Conservation (phyloP, 148 eudicot species). For the Agrostemma githago region DNA sequence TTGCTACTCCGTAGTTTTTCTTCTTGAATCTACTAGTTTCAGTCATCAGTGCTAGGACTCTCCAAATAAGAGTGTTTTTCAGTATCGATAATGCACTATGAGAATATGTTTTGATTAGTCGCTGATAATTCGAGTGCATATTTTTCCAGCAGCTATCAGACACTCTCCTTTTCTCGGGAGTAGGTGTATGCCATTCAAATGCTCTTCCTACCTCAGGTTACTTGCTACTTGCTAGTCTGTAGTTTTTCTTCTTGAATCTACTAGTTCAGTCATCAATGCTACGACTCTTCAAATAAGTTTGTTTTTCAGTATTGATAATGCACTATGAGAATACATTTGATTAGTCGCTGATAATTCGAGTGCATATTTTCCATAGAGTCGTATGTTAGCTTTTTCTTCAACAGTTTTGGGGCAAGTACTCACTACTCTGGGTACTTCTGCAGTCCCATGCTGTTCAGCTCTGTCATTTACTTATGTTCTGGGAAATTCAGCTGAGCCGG, state of each 20-base stretch:
- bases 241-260: neutral
- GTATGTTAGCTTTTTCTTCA: neutral
- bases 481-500: too few relatives aligned
- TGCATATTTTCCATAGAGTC: neutral
- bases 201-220: neutral
- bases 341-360: neutral
- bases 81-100: neutral
- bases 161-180: slow-evolving; percentile 73
- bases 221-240: neutral
- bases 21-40: neutral
- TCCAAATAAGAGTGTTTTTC: slow-evolving; percentile 1
- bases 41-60: neutral
- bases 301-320: neutral
- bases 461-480: neutral
- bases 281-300: neutral
- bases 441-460: neutral
- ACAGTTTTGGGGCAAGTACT: neutral
- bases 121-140: neutral
- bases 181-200: slow-evolving; percentile 16
- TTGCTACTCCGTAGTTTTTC: neutral
- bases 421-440: neutral
- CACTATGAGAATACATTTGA: neutral
- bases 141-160: slow-evolving; percentile 36
- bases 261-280: neutral
- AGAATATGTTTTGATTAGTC: neutral